Evolutionary conservation across 257 asterid species (phyloP).

Genomic region (Handroanthus guayacan): DNA sequence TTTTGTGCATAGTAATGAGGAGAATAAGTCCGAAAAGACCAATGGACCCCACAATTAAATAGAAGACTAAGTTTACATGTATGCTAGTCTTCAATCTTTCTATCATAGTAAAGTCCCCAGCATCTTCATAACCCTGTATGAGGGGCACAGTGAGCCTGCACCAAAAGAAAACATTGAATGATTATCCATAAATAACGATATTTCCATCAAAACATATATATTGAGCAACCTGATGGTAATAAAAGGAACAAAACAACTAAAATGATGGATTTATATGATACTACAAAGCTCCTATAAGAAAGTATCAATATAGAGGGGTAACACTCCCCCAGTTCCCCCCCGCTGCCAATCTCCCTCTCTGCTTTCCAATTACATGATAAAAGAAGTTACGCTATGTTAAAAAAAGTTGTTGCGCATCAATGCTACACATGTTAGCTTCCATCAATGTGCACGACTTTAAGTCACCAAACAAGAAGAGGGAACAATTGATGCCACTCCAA

Average conservation of each 20-base stretch:
- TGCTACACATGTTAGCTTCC: background rate
- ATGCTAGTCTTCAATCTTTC: constrained; percentile 97
- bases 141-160: constrained; percentile 98
- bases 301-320: constrained; percentile 10
- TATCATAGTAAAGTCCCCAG: constrained; percentile 89
- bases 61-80: constrained; percentile 92
- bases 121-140: constrained; percentile 98
- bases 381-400: background rate
- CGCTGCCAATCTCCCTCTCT: background rate
- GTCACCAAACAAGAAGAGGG: constrained; percentile 18
- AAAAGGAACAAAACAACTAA: background rate
- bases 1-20: constrained; percentile 74
- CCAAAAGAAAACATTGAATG: constrained; percentile 39
- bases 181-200: constrained; percentile 24
- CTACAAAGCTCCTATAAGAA: constrained; percentile 16
- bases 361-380: background rate
- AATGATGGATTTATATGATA: constrained; percentile 5
- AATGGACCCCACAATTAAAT: constrained; percentile 82
- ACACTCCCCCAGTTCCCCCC: constrained; percentile 4
- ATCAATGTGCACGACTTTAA: constrained; percentile 14
- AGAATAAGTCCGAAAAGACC: constrained; percentile 96
- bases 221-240: constrained; percentile 2
- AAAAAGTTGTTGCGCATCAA: constrained; percentile 9
- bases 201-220: constrained; percentile 27
- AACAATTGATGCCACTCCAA: background rate